Evolutionary conservation across 202 grass and related monocot genomes (phyloP), one percentile per base, ranked within the genome.

Genomic region (Eragrostis tef): DNA sequence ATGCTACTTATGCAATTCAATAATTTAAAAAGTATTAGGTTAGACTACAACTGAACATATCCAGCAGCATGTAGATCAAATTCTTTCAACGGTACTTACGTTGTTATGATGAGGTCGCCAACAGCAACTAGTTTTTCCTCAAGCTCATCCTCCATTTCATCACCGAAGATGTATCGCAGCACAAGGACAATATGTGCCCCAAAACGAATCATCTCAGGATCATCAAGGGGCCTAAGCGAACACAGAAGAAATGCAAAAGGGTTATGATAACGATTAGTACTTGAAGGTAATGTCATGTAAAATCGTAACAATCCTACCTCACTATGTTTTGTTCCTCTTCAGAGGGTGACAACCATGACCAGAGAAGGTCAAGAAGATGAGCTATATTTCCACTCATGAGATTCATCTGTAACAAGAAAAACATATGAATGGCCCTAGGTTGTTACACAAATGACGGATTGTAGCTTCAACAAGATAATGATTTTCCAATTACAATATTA

Each of bases 101-200:
- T 84, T 65, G 86, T 86, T 73, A 98, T 84, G 64, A 98, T 98
- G 76, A 80, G 92, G 77, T 98, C 95, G 74, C 95, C 95, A 78
- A 98, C 59, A 84, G 78, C 77, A 75, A 84, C 81, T 29, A 98
- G 90, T 80, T 92, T 97, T 85, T 92, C 95, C 67, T 90, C 88
- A 21, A 94, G 83, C 43, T 90, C 84, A 56, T 94, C 95, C 42
- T 88, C 89, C 75, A 94, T 84, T 81, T 93, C 95, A 74, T 93
- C 84, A 57, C 87, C 88, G 39, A 93, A 81, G 51, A 98, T 76
- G 74, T 93, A 91, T 84, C 95, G 87, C 65, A 98, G 80, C 75
- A 98, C 86, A 82, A 98, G 95, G 79, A 94, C 92, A 85, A 94
- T 53, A 90, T 98, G 95, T 78, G 92, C 90, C 65, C 90, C 92